Percentiles rank a stretch among this genome's conserved stretches.
phyloP scores from a whole-genome alignment of 371 early-diverging fungal species.

The Mortierella sp. region DNA sequence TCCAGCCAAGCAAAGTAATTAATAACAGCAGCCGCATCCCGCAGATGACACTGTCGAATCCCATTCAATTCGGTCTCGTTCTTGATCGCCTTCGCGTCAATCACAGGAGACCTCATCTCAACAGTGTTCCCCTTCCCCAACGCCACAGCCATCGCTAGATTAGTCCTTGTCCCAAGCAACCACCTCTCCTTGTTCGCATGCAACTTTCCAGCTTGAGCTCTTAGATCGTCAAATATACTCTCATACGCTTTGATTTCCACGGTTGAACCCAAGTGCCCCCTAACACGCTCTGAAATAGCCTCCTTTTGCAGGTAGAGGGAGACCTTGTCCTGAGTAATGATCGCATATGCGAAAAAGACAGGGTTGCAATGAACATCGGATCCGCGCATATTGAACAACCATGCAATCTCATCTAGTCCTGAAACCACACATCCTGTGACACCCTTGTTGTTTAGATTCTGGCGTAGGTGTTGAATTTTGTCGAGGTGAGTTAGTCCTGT shows the following conservation, averaged over 20 bases:
- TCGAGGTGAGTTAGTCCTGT: constrained; percentile 74
- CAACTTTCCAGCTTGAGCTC: constrained; percentile 43
- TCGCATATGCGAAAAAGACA: constrained; percentile 96
- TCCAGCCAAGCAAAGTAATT: constrained; percentile 98
- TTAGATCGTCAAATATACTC: constrained; percentile 84
- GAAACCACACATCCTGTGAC: constrained; percentile 84
- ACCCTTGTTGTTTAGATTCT: constrained; percentile 69
- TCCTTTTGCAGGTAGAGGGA: constrained; percentile 86
- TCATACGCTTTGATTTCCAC: constrained; percentile 83
- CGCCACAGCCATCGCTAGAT: constrained; percentile 70
- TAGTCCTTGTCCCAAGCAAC: constrained; percentile 73
- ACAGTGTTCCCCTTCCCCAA: constrained; percentile 67
- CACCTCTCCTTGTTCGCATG: constrained; percentile 64
- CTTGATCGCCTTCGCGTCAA: constrained; percentile 93
- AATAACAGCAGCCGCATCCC: constrained; percentile 95
- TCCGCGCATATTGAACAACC: constrained; percentile 99
- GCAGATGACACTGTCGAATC: constrained; percentile 93
- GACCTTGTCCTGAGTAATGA: constrained; percentile 78
- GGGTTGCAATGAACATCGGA: constrained; percentile 98
- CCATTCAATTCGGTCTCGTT: constrained; percentile 94
- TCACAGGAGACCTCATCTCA: constrained; percentile 80
- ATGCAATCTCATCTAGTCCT: constrained; percentile 94
- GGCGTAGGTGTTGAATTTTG: constrained; percentile 76
- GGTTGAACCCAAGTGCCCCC: constrained; percentile 71
- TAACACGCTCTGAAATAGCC: constrained; percentile 78